Conservation (phyloP, 2,329 filamentous ascomycete species). For the Aspergillus pseudoviridinutans region DNA sequence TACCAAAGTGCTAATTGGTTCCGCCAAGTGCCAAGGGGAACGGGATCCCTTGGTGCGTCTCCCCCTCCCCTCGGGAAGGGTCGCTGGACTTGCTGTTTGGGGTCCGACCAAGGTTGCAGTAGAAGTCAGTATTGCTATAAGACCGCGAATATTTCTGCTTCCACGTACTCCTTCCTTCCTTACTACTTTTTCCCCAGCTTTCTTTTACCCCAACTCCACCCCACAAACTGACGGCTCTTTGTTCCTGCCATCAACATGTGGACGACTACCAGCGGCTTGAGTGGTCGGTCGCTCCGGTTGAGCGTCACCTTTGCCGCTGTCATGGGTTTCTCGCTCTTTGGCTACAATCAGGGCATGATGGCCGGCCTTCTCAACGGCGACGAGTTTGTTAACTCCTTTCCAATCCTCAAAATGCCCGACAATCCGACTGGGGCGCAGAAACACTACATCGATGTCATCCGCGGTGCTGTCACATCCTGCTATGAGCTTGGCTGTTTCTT, state of each 20-base stretch:
- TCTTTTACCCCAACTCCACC: too few species aligned
- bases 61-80: too few species aligned
- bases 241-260: slow-evolving; percentile 22
- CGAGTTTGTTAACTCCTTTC: slow-evolving; percentile 24
- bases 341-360: slow-evolving; percentile 36
- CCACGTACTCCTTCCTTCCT: too few species aligned
- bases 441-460: slow-evolving; percentile 40
- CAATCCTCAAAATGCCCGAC: slow-evolving; percentile 12
- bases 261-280: slow-evolving; percentile 26
- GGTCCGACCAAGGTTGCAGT: too few species aligned
- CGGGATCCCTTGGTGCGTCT: too few species aligned
- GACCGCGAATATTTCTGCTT: too few species aligned
- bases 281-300: slow-evolving; percentile 20
- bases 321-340: slow-evolving; percentile 52
- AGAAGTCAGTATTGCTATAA: too few species aligned
- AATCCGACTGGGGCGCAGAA: slow-evolving; percentile 27
- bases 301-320: slow-evolving; percentile 29
- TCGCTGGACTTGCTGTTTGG: too few species aligned
- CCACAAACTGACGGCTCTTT: too few species aligned
- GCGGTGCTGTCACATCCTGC: slow-evolving; percentile 50
- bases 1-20: too few species aligned
- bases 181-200: too few species aligned
- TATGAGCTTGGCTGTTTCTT: slow-evolving; percentile 48
- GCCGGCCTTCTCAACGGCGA: slow-evolving; percentile 26
- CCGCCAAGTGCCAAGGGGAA: too few species aligned